Base-by-base conservation (phyloP, 768 basidiomycete genomes). In the Tylopilus cervinicoccineus region DNA sequence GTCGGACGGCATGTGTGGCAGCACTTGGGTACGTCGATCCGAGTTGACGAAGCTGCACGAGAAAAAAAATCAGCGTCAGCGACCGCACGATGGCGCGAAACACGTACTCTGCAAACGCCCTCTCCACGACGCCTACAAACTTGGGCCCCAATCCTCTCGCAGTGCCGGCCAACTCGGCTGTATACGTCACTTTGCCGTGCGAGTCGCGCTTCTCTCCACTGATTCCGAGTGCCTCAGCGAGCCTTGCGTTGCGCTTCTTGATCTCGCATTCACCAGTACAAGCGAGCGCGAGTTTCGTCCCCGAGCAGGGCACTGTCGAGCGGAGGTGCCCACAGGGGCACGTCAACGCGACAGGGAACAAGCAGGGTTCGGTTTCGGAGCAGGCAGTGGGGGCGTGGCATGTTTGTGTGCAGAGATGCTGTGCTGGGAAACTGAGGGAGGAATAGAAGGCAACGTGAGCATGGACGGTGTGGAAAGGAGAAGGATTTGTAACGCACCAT, bases 211-310 rank as follows among this genome's bases (percentile, higher is more conserved):
- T 68, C 37, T 81, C 76, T 14, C 77, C 66, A 32, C 71, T 84
- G 59, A 98, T 95, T 0, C 94, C 93, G 5, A 99, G 69, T 2
- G 96, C 96, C 32, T 93, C 92, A 1, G 96, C 96, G 8, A 99
- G 69, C 29, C 81, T 72, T 0, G 85, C 89, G 57, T 96, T 97
- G 11, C 96, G 79, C 63, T 94, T 88, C 37, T 85, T 88, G 42
- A 92, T 73, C 31, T 72, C 74, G 57, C 96, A 99, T 37, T 95
- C 91, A 38, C 79, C 84, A 14, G 81, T 80, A 61, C 96, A 99
- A 54, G 87, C 86, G 9, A 84, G 71, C 38, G 69, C 64, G 37
- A 76, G 70, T 33, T 52, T 61, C 5, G 52, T 57, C 19, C 55
- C 45, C 0, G 89, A 89, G 65, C 96, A 98, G 0, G 76, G 72